Percentiles rank a stretch among this genome's conserved stretches.
Evolutionary conservation across 305 asterid species (phyloP).

Genomic region (Fraxinus velutina): DNA sequence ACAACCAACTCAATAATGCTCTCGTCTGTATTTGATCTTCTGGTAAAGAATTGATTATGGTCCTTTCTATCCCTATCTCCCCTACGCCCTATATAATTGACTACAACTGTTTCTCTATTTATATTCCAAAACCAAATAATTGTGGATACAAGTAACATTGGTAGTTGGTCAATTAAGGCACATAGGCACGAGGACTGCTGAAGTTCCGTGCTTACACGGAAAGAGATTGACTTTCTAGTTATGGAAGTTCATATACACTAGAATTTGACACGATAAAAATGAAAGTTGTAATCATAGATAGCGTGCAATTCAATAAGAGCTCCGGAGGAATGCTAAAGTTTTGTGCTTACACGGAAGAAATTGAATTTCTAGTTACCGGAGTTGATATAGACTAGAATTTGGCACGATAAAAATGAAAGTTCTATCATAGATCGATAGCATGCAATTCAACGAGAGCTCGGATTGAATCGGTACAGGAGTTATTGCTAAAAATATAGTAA

Average conservation of each 20-base stretch:
- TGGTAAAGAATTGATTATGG: background rate
- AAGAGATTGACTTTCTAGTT: background rate
- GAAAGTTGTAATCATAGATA: background rate
- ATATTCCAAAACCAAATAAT: background rate
- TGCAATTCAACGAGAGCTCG: background rate
- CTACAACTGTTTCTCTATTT: background rate
- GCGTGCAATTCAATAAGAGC: background rate
- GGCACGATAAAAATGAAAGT: background rate
- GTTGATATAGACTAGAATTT: background rate
- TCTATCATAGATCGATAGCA: background rate
- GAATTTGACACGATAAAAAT: background rate
- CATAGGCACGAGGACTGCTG: background rate
- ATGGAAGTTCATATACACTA: background rate
- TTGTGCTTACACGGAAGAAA: background rate
- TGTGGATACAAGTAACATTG: background rate
- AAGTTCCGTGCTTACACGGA: background rate
- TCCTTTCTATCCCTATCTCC: background rate
- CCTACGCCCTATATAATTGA: background rate
- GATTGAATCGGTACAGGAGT: background rate
- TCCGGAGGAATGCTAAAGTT: background rate
- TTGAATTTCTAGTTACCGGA: background rate
- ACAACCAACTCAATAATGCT: constrained; percentile 31
- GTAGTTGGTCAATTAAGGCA: background rate
- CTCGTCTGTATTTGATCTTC: constrained; percentile 6
- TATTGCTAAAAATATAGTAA: background rate